Base-by-base conservation (phyloP, 495 filamentous ascomycete species). In the Neurospora sp. region DNA sequence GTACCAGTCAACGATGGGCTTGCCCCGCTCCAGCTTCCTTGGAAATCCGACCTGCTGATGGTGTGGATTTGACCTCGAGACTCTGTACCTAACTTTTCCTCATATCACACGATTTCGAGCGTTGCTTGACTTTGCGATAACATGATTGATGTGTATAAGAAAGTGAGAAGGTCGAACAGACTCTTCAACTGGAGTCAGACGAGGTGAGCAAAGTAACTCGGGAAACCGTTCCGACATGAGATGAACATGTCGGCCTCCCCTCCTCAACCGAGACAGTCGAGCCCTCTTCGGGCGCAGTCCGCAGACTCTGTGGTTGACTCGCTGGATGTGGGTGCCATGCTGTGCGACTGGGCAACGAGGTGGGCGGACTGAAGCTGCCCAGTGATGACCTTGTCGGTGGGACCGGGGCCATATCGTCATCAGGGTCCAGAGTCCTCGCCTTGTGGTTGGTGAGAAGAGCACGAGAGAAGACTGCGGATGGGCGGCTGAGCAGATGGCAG, bases 321-420 rank as follows among this genome's bases (percentile, higher is more conserved):
- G 48, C 20, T 59, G 10, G 48, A 61, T 61, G 53, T 35, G 53
- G 53, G 53, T 27, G 53, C 53, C 53, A 35, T 61, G 53, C 53
- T 35, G 53, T 61, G 27, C 27, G 53, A 61, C 53, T 61, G 53
- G 53, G 53, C 53, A 61, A 35, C 53, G 53, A 35, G 22, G 27
- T 61, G 27, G 53, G 53, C 48, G 48, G 22, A 31, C 12, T 61
- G 48, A 16, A 31, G 27, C 27, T 31, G 27, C 27, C 27, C 27
- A 31, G 27, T 31, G 27, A 31, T 31, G 69, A 65, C 72, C 82
- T 79, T 82, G 38, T 69, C 22, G n/a, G 31, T 68, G 12, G 10
- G 31, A 16, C 48, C 68, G 53, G 84, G 87, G 1, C 84, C 82
- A 48, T 76, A 76, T 37, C 70, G 42, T 61, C 53, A 61, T 61